Base-by-base conservation (phyloP, 139 green algal genomes). In the Nannochloris sp. region DNA sequence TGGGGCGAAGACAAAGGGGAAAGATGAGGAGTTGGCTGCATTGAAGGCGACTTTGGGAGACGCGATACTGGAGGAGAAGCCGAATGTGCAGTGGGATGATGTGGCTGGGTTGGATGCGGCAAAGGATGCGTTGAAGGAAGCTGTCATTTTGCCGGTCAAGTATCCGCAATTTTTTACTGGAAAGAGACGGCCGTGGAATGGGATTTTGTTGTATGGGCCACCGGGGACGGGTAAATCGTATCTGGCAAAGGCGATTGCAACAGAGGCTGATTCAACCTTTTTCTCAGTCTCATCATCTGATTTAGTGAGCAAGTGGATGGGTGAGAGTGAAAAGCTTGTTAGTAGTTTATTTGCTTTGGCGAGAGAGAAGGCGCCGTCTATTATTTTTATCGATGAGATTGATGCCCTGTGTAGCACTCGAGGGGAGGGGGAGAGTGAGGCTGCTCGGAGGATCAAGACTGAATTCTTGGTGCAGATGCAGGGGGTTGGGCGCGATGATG, bases 341-440 rank as follows among this genome's bases (percentile, higher is more conserved):
- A 81, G 57, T 34, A 76, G 95, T 68, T 82, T 99, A 37, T 99
- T 99, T 70, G 48, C 69, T 18, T 81, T 97, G 68, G 94, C 94
- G 14, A 69, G 90, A 1, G 91, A 97, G 53, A 90, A 87, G 21
- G 75, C 92, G 5, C 94, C 94, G 8, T 89, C 85, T 60, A 99
- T 99, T 72, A 95, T 99, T 64, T 99, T 99, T 82, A 96, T 99
- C 63, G 94, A 99, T 62, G 94, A 99, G 82, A 86, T 93, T 19
- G 87, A 94, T 70, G 88, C 85, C 6, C 78, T 97, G 48, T 93
- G 85, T 70, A 88, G 79, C 67, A 71, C 79, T 4, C 80, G 94
- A 19, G 92, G 92, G 5, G 88, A 95, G 60, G 81, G 81, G 25
- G 93, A 98, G 78, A 91, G 79, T 56, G 94, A 98, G 78, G 92